Evolutionary conservation across 495 filamentous ascomycete genomes (phyloP), one percentile per base, ranked within the genome.

Genomic region (Penicillium coffeae): DNA sequence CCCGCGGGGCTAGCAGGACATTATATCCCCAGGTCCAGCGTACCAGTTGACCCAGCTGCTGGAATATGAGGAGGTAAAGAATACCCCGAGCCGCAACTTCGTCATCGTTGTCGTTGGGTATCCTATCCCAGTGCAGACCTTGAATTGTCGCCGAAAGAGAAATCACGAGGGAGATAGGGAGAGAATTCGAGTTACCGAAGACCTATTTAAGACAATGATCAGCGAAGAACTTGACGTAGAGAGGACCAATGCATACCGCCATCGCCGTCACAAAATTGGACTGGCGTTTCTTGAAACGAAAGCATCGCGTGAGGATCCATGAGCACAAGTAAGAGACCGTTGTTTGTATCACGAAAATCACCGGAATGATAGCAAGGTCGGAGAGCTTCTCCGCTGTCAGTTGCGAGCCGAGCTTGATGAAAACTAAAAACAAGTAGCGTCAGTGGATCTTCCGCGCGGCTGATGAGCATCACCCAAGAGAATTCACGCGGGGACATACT

Each of bases 21-120:
- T 95, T 89, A 59, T 94, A 96, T 8, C 93, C 93, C 94, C 94
- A 98, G 54, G 88, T 96, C 93, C 93, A 98, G 45, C 93, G 78
- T 39, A 98, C 85, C 16, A 96, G 75, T 65, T 98, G 93, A 18
- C 93, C 93, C 14, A 98, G 81, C 63, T 98, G 93, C 70, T 97
- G 93, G 69, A 98, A 98, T 55, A 98, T 95, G 45, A 98, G 74
- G 9, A 98, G 77, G 58, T 98, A 98, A 2, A 98, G 73, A 48
- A 98, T 97, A 42, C 93, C 93, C 19, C 93, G 82, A 1, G 93
- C 91, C 8, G 83, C 90, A 13, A 98, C 93, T 68, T 96, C 89
- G 47, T 92, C 87, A 55, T 96, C 91, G 56, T 95, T 97, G 52
- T 98, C 93, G 44, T 88, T 86, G 1, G 85, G 84, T 20, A 97